Conservation (phyloP, 148 eudicot species). For the Rheum nobile region DNA sequence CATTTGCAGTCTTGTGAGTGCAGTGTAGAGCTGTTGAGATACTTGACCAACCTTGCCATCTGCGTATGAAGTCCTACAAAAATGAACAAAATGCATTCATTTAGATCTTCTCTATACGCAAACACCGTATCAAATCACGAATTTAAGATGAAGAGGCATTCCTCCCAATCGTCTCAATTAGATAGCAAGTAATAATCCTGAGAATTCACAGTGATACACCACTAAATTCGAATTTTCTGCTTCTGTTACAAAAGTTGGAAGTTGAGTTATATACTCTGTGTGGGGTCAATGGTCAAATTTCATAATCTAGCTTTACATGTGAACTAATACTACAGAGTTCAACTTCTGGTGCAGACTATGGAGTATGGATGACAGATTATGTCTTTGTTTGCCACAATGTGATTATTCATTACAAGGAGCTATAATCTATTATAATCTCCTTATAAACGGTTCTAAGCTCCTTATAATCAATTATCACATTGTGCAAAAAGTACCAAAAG, state of each 20-base stretch:
- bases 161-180: background rate
- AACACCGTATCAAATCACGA: background rate
- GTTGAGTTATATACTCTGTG: background rate
- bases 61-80: slow-evolving; percentile 45
- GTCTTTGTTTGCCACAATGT: too few species aligned
- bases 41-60: slow-evolving; percentile 58
- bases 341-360: too few species aligned
- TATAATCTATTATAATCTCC: too few species aligned
- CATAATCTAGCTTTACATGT: too few species aligned
- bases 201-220: background rate
- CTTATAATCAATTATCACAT: too few species aligned
- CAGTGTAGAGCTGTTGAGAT: slow-evolving; percentile 60
- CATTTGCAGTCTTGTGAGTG: slow-evolving; percentile 80
- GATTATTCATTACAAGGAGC: too few species aligned
- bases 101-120: background rate
- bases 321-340: too few species aligned
- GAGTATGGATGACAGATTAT: too few species aligned
- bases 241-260: background rate
- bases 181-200: background rate
- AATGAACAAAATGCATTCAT: background rate
- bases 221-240: background rate
- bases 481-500: too few species aligned
- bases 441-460: too few species aligned
- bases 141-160: background rate
- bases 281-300: too few species aligned